These are phyloP conservation scores for Fusarium sp. DNA, from an alignment of 2,329 filamentous ascomycete species.

Conservation along the genomic window DNA sequence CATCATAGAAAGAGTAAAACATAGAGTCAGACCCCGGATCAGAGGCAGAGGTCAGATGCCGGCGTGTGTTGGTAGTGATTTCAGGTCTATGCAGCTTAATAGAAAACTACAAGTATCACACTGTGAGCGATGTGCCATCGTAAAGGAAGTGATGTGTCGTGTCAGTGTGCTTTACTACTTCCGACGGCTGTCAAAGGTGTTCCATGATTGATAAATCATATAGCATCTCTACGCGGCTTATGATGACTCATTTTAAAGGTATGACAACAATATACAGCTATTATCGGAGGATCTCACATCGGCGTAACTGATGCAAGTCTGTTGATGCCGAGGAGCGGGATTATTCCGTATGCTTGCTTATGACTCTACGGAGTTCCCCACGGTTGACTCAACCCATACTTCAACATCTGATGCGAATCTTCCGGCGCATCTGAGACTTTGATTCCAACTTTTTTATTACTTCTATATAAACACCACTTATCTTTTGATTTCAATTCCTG, in stretches of 20 bases:
- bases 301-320: neutral
- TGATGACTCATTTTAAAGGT: neutral
- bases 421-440: neutral
- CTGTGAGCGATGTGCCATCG: neutral
- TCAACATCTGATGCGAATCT: neutral
- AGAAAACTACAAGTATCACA: neutral
- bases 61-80: no score
- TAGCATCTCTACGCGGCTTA: neutral
- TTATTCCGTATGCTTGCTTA: neutral
- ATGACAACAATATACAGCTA: neutral
- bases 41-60: no score
- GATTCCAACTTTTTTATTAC: neutral
- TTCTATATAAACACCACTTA: neutral
- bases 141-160: neutral
- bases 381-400: slow-evolving; percentile 8
- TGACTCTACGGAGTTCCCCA: no score
- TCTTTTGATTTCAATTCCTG: neutral
- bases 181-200: neutral
- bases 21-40: no score
- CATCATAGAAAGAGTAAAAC: no score
- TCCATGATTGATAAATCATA: neutral
- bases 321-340: slow-evolving; percentile 26
- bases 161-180: neutral
- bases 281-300: neutral
- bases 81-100: no score